A percentile compares a stretch with the other conserved stretches of the same genome.
Conservation (phyloP, 2,329 filamentous ascomycete genomes). For the Cordyceps pruinosa region DNA sequence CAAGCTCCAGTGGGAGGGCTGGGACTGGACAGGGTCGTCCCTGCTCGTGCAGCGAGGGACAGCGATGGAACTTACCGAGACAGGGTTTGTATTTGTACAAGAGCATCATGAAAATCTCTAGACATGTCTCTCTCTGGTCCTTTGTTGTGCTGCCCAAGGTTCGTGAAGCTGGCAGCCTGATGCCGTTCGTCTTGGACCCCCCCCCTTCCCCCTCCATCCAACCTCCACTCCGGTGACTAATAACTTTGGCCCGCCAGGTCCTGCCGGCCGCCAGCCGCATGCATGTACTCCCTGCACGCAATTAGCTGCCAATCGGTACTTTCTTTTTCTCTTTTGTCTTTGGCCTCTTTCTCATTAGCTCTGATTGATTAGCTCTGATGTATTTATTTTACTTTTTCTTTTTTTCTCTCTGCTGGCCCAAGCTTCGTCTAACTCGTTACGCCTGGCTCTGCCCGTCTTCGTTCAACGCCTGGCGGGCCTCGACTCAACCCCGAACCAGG, state of each 20-base stretch:
- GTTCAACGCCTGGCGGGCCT: background rate
- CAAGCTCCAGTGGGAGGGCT: too few species aligned
- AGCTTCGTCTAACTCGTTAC: too few species aligned
- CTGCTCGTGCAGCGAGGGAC: too few species aligned
- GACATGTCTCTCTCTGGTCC: too few species aligned
- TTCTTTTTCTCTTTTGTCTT: background rate
- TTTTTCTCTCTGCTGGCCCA: too few species aligned
- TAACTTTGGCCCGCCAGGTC: constrained; percentile 5
- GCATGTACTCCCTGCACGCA: constrained; percentile 6
- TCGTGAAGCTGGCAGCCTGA: too few species aligned
- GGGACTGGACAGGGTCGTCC: too few species aligned
- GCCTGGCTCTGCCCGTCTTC: background rate
- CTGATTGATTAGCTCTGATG: background rate
- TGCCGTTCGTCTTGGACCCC: too few species aligned
- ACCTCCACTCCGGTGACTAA: constrained; percentile 11
- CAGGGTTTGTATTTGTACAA: too few species aligned
- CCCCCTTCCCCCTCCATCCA: background rate
- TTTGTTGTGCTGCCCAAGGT: too few species aligned
- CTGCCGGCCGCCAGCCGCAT: constrained; percentile 11
- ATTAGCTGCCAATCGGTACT: background rate
- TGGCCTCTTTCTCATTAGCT: background rate
- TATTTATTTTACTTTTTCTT: background rate
- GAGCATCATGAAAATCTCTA: too few species aligned
- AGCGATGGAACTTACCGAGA: too few species aligned
- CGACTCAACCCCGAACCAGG: background rate